Base-by-base conservation (phyloP, 2,329 filamentous ascomycete genomes). In the Phaeosphaeriaceae sp. region DNA sequence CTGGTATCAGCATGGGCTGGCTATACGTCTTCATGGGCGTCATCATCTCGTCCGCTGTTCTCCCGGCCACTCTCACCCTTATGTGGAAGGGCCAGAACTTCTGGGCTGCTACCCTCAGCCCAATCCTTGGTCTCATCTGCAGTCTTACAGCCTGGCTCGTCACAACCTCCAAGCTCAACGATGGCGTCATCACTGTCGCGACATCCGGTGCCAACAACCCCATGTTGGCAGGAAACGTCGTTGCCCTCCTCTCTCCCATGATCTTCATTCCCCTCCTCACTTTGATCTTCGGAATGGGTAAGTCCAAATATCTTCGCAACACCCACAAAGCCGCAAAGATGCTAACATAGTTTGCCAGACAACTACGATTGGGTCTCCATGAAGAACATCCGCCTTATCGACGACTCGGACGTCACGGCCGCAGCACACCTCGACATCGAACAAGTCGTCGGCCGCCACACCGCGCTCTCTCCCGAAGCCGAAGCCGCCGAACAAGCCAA, bases 1-100 rank as follows among this genome's bases (percentile, higher is more conserved):
- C 69, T 7, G 74, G 72, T 7, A 72, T 75, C 33, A 68, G 67
- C 50, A 95, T 96, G 91, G 92, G 92, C 9, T 96, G 93, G 70
- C 82, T 96, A 1, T 96, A 95, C 72, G 81, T 96, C 1, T 86
- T 96, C 73, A 96, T 97, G 93, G 93, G 93, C 5, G 90, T 93
- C 48, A 91, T 96, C 68, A 95, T 97, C 70, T 93, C 90, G 0
- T 87, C 90, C 0, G 93, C 92, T 1, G 92, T 96, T 1, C 84
- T 97, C 10, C 93, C 93, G 0, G 91, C 92, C 0, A 89, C 91
- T 0, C 80, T 96, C 61, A 91, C 92, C 0, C 83, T 97, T 0
- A 82, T 93, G 57, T 97, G 92, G 92, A 86, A 86, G 48, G 87
- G 89, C 0, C 92, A 96, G 75, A 92, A 91, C 70, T 88, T 86